Evolutionary conservation across 2,329 filamentous ascomycete species (phyloP).

Genomic region (Microdochium paspali): DNA sequence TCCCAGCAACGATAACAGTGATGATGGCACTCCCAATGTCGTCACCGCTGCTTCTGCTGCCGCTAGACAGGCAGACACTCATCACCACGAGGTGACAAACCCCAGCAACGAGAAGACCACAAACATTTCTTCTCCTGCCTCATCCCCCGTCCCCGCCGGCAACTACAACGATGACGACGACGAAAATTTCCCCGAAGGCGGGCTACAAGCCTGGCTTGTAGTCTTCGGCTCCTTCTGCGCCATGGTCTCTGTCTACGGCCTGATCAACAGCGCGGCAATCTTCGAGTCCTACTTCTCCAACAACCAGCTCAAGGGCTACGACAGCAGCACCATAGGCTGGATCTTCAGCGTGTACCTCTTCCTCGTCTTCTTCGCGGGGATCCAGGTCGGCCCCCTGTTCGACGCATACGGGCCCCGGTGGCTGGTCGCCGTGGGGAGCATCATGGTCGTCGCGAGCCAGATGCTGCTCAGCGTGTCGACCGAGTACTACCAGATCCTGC

Average conservation of each 20-base stretch:
- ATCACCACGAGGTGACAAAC: slow-evolving; percentile 1
- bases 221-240: slow-evolving; percentile 69
- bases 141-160: background rate
- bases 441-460: slow-evolving; percentile 51
- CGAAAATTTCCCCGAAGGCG: slow-evolving; percentile 61
- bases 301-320: slow-evolving; percentile 62
- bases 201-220: slow-evolving; percentile 62
- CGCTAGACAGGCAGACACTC: background rate
- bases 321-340: slow-evolving; percentile 67
- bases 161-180: slow-evolving; percentile 4
- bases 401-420: slow-evolving; percentile 63
- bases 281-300: slow-evolving; percentile 69
- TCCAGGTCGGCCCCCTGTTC: slow-evolving; percentile 76
- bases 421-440: slow-evolving; percentile 56
- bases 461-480: slow-evolving; percentile 58
- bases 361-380: slow-evolving; percentile 70
- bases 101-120: background rate
- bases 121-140: too few relatives aligned
- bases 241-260: slow-evolving; percentile 60
- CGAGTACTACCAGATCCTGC: slow-evolving; percentile 72
- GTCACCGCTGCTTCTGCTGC: background rate
- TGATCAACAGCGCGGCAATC: slow-evolving; percentile 67
- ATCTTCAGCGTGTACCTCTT: slow-evolving; percentile 79
- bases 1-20: background rate
- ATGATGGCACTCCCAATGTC: too few relatives aligned